These are phyloP conservation scores for Vigna radiata DNA, from an alignment of 306 rosid species.

Conservation along the genomic window DNA sequence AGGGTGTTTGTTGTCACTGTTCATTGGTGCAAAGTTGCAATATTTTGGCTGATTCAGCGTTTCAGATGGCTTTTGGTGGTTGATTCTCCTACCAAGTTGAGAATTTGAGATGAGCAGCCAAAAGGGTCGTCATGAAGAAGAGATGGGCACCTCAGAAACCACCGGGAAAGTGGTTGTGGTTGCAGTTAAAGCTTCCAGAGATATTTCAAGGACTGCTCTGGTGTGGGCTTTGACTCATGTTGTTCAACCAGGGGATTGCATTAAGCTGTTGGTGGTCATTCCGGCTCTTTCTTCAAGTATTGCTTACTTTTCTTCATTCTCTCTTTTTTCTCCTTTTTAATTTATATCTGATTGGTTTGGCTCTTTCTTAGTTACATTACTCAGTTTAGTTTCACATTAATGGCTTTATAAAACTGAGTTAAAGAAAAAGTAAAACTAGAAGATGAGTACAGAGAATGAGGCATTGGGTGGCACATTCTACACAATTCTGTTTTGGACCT, in stretches of 20 bases:
- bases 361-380: not conserved
- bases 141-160: constrained; percentile 53
- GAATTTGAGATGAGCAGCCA: constrained; percentile 64
- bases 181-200: constrained; percentile 85
- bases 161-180: constrained; percentile 86
- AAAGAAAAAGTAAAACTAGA: not conserved
- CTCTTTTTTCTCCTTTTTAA: not conserved
- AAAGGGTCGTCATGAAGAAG: constrained; percentile 50
- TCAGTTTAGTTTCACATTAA: not conserved
- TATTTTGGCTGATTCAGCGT: constrained; percentile 44
- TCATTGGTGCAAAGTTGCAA: constrained; percentile 54
- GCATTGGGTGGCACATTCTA: not conserved
- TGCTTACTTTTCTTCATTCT: constrained; percentile 41
- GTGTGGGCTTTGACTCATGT: constrained; percentile 98
- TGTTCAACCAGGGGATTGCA: constrained; percentile 91
- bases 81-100: constrained; percentile 41
- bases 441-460: constrained; percentile 26
- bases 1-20: constrained; percentile 42
- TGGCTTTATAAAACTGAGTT: constrained; percentile 22
- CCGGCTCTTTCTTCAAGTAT: constrained; percentile 75
- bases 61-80: constrained; percentile 47
- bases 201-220: constrained; percentile 74
- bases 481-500: constrained; percentile 24
- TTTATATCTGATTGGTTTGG: constrained; percentile 26
- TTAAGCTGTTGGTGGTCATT: constrained; percentile 80